These are phyloP conservation scores for Naganishia onofrii DNA, from an alignment of 768 basidiomycete species.

Conservation along the genomic window DNA sequence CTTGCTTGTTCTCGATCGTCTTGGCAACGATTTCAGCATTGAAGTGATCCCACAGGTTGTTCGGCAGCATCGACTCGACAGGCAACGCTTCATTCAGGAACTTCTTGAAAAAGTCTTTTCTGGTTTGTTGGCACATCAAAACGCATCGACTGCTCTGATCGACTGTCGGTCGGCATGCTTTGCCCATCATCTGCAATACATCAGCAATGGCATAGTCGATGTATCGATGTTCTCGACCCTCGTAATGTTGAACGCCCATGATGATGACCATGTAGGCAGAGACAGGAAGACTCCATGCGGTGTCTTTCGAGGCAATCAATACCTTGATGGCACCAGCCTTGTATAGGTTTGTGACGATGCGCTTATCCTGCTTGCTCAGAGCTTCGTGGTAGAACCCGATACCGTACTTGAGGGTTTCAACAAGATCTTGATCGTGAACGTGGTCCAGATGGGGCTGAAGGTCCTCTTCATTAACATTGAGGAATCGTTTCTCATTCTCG, in stretches of 20 bases:
- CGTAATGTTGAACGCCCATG: slow-evolving; percentile 97
- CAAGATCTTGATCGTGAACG: slow-evolving; percentile 69
- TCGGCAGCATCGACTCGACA: slow-evolving; percentile 90
- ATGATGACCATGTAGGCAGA: slow-evolving; percentile 97
- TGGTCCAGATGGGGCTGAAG: slow-evolving; percentile 85
- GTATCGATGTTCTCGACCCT: slow-evolving; percentile 97
- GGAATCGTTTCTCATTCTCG: slow-evolving; percentile 76
- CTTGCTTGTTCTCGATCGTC: slow-evolving; percentile 98
- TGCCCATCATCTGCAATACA: slow-evolving; percentile 98
- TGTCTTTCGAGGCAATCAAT: slow-evolving; percentile 91
- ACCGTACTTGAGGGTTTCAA: slow-evolving; percentile 79
- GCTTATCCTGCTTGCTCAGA: slow-evolving; percentile 83
- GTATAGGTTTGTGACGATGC: slow-evolving; percentile 87
- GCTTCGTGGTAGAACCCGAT: slow-evolving; percentile 96
- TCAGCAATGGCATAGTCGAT: slow-evolving; percentile 98
- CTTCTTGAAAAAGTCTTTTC: slow-evolving; percentile 99
- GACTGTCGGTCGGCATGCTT: slow-evolving; percentile 85
- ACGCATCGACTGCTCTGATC: slow-evolving; percentile 91
- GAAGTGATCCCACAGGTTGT: slow-evolving; percentile 94
- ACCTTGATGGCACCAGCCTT: slow-evolving; percentile 92
- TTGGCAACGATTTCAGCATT: slow-evolving; percentile 96
- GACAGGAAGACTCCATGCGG: slow-evolving; percentile 91
- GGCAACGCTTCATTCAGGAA: slow-evolving; percentile 96
- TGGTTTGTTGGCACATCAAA: slow-evolving; percentile 93
- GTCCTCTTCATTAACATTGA: slow-evolving; percentile 79